A percentile compares a stretch with the other conserved stretches of the same genome.
These are phyloP conservation scores for Neurospora sp. DNA, from an alignment of 495 filamentous ascomycete species.

Conservation along the genomic window DNA sequence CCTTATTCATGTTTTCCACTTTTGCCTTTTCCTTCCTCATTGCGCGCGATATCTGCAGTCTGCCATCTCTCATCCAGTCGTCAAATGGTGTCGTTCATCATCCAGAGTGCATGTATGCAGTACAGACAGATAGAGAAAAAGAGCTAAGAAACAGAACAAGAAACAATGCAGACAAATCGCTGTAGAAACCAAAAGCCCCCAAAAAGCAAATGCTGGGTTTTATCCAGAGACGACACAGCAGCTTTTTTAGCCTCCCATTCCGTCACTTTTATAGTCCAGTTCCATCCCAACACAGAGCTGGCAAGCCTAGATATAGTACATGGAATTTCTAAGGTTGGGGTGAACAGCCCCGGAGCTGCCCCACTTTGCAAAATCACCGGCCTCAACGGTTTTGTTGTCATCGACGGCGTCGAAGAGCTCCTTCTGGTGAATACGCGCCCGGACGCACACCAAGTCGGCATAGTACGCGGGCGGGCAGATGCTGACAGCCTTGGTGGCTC, in stretches of 20 bases:
- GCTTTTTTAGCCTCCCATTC: neutral
- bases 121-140: neutral
- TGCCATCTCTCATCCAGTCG: neutral
- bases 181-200: neutral
- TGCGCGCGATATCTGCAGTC: neutral
- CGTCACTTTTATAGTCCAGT: neutral
- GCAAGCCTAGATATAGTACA: constrained; percentile 62
- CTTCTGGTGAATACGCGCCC: constrained; percentile 55
- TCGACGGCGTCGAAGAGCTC: constrained; percentile 39
- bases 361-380: neutral
- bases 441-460: constrained; percentile 64
- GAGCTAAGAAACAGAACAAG: neutral
- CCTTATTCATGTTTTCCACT: neutral
- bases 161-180: neutral
- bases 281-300: neutral
- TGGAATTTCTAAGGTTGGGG: constrained; percentile 45
- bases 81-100: neutral
- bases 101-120: neutral
- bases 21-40: neutral
- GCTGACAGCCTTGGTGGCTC: constrained; percentile 71
- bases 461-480: constrained; percentile 78
- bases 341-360: constrained; percentile 26
- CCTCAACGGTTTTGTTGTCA: neutral
- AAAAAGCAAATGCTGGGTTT: neutral
- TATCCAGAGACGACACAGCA: neutral